These are phyloP conservation scores for Emericellopsis atlantica DNA, from an alignment of 2,329 filamentous ascomycete species.

Conservation along the genomic window DNA sequence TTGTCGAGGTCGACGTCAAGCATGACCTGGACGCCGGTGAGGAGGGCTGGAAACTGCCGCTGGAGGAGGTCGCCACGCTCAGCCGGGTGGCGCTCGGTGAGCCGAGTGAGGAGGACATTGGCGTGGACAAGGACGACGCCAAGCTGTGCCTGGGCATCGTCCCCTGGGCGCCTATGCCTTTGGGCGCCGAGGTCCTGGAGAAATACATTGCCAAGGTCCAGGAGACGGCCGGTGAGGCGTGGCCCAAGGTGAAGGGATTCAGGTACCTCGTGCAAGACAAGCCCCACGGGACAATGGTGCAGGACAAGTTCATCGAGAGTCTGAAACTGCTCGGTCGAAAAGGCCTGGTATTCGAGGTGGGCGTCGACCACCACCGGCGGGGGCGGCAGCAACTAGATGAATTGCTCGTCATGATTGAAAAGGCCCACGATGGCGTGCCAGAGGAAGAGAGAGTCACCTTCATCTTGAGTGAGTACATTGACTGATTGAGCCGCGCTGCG, in stretches of 20 bases:
- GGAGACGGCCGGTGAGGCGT: constrained; percentile 49
- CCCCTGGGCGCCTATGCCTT: constrained; percentile 75
- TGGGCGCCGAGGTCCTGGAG: constrained; percentile 45
- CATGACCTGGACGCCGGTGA: constrained; percentile 37
- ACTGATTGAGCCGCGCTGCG: too few relatives aligned
- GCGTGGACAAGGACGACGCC: constrained; percentile 31
- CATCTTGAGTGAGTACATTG: constrained; percentile 50
- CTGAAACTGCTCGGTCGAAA: constrained; percentile 51
- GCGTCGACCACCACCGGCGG: constrained; percentile 67
- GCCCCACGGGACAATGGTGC: constrained; percentile 50
- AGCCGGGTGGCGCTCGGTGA: constrained; percentile 51
- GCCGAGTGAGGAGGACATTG: constrained; percentile 38
- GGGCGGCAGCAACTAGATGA: constrained; percentile 65
- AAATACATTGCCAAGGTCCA: constrained; percentile 52
- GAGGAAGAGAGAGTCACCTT: constrained; percentile 50
- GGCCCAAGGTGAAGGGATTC: constrained; percentile 62
- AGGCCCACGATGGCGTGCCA: constrained; percentile 47
- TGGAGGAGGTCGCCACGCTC: constrained; percentile 61
- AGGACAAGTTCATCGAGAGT: constrained; percentile 49
- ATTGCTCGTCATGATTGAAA: constrained; percentile 55
- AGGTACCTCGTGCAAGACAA: constrained; percentile 76
- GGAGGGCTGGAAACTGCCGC: constrained; percentile 50
- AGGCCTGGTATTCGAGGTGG: constrained; percentile 67
- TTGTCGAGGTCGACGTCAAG: constrained; percentile 71
- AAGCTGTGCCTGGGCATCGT: constrained; percentile 56